These are phyloP conservation scores for Medicago arabica DNA, from an alignment of 306 rosid species.

Conservation along the genomic window DNA sequence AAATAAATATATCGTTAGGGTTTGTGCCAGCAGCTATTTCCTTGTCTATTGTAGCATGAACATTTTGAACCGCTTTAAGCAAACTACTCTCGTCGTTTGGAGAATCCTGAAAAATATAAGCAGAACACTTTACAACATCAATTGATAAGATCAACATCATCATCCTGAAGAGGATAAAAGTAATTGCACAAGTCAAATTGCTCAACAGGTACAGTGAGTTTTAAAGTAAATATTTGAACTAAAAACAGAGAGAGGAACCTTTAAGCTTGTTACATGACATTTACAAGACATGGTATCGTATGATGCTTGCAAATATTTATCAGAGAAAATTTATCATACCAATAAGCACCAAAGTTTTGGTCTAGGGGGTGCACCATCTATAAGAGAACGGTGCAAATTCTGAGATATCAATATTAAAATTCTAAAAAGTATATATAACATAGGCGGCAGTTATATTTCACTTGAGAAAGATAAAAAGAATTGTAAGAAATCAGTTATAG, in stretches of 20 bases:
- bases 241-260: background rate
- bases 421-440: background rate
- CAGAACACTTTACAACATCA: slow-evolving; percentile 1
- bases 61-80: slow-evolving; percentile 76
- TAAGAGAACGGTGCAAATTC: background rate
- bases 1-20: slow-evolving; percentile 79
- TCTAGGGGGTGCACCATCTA: slow-evolving; percentile 11
- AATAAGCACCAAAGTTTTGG: background rate
- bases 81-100: slow-evolving; percentile 71
- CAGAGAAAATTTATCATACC: background rate
- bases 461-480: slow-evolving; percentile 1
- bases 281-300: background rate
- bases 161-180: slow-evolving; percentile 30
- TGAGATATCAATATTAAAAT: slow-evolving; percentile 1
- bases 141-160: slow-evolving; percentile 24
- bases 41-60: slow-evolving; percentile 83
- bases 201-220: slow-evolving; percentile 23
- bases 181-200: slow-evolving; percentile 16
- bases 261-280: slow-evolving; percentile 12
- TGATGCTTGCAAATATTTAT: slow-evolving; percentile 1
- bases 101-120: slow-evolving; percentile 59
- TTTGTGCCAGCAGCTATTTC: slow-evolving; percentile 79
- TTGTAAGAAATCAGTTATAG: background rate
- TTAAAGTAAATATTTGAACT: slow-evolving; percentile 11
- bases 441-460: slow-evolving; percentile 14